Percentiles rank a stretch among this genome's conserved stretches.
Conservation (phyloP, 2,329 filamentous ascomycete species). For the Pestalotiopsis sp. region DNA sequence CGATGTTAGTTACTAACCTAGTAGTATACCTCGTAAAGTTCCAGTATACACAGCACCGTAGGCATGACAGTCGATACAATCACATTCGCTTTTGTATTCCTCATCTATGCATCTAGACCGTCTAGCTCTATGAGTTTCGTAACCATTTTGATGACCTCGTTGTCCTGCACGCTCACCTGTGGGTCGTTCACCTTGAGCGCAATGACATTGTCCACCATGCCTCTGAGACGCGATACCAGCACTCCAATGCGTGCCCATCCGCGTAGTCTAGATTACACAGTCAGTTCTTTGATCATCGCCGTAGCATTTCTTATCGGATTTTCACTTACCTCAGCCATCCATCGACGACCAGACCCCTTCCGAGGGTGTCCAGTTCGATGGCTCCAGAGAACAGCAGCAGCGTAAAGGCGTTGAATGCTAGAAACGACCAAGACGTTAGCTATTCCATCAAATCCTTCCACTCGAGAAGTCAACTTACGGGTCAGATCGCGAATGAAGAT, state of each 20-base stretch:
- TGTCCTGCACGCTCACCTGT: constrained; percentile 53
- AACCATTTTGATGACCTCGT: constrained; percentile 75
- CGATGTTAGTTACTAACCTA: no score
- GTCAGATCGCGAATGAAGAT: constrained; percentile 90
- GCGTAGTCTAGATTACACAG: constrained; percentile 52
- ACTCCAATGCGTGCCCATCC: constrained; percentile 97
- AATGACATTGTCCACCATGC: constrained; percentile 84
- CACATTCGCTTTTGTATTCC: neutral
- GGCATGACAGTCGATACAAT: neutral
- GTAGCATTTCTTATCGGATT: neutral
- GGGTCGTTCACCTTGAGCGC: constrained; percentile 79
- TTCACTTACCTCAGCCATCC: constrained; percentile 68
- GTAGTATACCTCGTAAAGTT: neutral
- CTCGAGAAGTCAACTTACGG: constrained; percentile 53
- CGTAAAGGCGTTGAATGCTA: constrained; percentile 85
- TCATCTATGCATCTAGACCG: constrained; percentile 70
- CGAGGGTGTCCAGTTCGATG: constrained; percentile 83
- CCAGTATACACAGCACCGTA: neutral
- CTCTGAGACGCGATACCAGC: constrained; percentile 76
- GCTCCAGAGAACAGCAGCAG: constrained; percentile 85
- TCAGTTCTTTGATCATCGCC: neutral
- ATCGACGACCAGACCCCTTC: constrained; percentile 84
- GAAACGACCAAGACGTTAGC: neutral
- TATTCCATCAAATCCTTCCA: neutral
- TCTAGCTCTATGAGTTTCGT: constrained; percentile 84